phyloP scores from a whole-genome alignment of 176 grass and related monocot species.

The sorghum (Sorghum bicolor) region DNA sequence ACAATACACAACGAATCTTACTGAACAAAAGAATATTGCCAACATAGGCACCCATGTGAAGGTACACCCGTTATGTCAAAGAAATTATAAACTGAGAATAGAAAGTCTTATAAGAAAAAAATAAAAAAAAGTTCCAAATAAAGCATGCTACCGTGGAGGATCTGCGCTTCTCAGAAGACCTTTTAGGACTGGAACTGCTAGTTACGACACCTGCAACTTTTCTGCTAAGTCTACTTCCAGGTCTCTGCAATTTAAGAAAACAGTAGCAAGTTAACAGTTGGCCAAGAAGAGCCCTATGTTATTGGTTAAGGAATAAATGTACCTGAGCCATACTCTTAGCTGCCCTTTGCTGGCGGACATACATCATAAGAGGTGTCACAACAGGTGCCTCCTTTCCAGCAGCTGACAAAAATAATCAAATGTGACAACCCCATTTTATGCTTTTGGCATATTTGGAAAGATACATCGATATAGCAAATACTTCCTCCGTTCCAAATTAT shows the following conservation, averaged over 20 bases:
- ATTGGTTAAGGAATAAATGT: slow-evolving; percentile 14
- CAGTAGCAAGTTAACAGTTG: background rate
- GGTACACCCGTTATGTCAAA: background rate
- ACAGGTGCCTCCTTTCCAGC: slow-evolving; percentile 80
- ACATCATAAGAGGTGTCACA: slow-evolving; percentile 89
- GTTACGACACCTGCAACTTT: slow-evolving; percentile 60
- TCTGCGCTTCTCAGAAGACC: slow-evolving; percentile 78
- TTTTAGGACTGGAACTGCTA: slow-evolving; percentile 58
- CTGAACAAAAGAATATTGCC: background rate
- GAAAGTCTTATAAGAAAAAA: background rate
- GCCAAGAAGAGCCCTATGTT: background rate
- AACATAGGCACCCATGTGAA: background rate
- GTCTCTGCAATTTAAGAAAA: slow-evolving; percentile 53
- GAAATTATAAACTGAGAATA: slow-evolving; percentile 7
- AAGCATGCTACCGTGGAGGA: slow-evolving; percentile 51
- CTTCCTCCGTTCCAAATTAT: background rate
- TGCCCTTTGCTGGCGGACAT: slow-evolving; percentile 85
- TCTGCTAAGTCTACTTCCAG: slow-evolving; percentile 66
- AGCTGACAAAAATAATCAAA: slow-evolving; percentile 40
- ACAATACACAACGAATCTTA: background rate
- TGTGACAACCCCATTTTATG: slow-evolving; percentile 7
- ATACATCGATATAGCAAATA: slow-evolving; percentile 7
- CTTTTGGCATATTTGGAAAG: slow-evolving; percentile 26
- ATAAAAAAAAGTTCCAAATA: background rate
- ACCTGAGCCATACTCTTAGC: slow-evolving; percentile 84